Percentiles rank a stretch among this genome's conserved stretches.
phyloP scores from a whole-genome alignment of 495 filamentous ascomycete species.

The Tuber umbilicatum region DNA sequence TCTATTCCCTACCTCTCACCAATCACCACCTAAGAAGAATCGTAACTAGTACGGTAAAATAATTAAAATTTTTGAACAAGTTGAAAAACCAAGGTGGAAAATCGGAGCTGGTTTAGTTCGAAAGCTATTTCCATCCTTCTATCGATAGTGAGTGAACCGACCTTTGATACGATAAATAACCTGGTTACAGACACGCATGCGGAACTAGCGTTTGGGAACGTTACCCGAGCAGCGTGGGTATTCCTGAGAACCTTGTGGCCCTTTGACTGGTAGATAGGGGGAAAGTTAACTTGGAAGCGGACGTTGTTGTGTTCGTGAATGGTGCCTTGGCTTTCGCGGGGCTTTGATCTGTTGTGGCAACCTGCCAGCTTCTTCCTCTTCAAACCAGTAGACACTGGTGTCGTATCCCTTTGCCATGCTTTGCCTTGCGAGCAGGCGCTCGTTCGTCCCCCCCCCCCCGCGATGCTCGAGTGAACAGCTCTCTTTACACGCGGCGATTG shows the following conservation, averaged over 20 bases:
- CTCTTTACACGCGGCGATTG: neutral
- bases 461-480: neutral
- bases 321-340: neutral
- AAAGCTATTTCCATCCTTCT: neutral
- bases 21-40: neutral
- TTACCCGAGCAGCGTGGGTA: neutral
- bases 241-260: neutral
- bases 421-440: neutral
- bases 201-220: neutral
- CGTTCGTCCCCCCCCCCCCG: neutral
- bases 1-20: neutral
- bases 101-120: neutral
- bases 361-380: neutral
- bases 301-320: neutral
- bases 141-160: neutral
- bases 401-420: neutral
- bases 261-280: neutral
- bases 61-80: neutral
- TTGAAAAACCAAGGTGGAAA: neutral
- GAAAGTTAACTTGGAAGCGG: neutral
- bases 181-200: neutral
- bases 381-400: neutral
- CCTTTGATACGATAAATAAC: neutral
- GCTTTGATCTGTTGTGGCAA: neutral
- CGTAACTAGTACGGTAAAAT: neutral